Evolutionary conservation across 2,329 filamentous ascomycete species (phyloP).

Genomic region (Paracoccidioides lutzii): DNA sequence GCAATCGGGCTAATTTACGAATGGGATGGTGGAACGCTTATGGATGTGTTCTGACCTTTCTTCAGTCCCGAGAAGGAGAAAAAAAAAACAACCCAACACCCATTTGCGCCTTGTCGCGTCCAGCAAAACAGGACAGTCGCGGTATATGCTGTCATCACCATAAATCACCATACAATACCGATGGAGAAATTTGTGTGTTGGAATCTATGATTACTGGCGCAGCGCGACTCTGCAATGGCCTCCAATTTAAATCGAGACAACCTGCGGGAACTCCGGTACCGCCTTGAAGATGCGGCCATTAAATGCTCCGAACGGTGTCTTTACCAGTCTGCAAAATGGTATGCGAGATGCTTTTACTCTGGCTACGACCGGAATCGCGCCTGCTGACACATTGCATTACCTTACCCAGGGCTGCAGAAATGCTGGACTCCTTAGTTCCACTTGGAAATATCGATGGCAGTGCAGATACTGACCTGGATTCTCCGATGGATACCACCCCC

Average conservation of each 20-base stretch:
- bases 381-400: background rate
- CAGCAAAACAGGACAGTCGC: background rate
- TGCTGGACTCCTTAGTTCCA: constrained; percentile 65
- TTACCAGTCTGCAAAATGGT: constrained; percentile 97
- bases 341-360: constrained; percentile 8
- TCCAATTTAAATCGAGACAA: constrained; percentile 25
- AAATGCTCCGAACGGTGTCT: constrained; percentile 91
- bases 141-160: too few species aligned
- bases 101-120: background rate
- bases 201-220: background rate
- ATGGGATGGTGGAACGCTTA: background rate
- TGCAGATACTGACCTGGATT: constrained; percentile 47
- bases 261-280: constrained; percentile 50
- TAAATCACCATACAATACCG: background rate
- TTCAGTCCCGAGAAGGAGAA: too few species aligned
- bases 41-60: background rate
- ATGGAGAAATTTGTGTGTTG: background rate
- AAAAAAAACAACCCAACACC: too few species aligned
- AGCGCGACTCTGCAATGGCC: constrained; percentile 18
- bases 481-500: constrained; percentile 47
- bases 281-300: constrained; percentile 72
- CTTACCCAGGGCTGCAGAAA: constrained; percentile 68
- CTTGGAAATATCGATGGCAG: constrained; percentile 37
- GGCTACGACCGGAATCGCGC: background rate
- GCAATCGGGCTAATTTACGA: background rate